Evolutionary conservation across 1,284 basidiomycete genomes (phyloP), one percentile per base, ranked within the genome.

Genomic region (Boletus hoseneyae): DNA sequence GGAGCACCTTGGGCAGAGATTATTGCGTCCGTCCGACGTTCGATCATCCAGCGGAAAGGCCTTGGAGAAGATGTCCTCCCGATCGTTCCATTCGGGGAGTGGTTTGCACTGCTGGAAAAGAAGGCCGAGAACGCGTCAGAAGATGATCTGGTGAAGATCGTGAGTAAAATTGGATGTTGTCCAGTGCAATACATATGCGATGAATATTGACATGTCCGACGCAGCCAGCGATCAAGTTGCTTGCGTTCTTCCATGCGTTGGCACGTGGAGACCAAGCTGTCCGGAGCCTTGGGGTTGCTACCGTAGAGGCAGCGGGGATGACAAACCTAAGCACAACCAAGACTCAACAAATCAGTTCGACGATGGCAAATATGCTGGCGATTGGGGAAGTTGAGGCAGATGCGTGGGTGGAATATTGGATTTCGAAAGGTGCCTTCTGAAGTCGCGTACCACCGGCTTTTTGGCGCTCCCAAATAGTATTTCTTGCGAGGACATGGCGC

Each of bases 171-270:
- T 3, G 5, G 8, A 11, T 12, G 29, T 30, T 12, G 2, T 13
- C 29, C 29, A 13, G 29, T 12, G 29, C 11, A 30, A 30, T 13
- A 5, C 29, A 7, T 30, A 10, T 30, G 12, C 5, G 29, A 21
- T 16, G 4, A n/a, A 23, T 15, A 8, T 32, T 48, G 8, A 45
- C 13, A 6, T 19, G 3, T 2, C 23, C 1, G 3, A 36, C 21
- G 10, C 25, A 66, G 64, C 64, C 66, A 10, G 66, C 50, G 0
- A 67, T 67, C 45, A 66, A 68, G 42, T 10, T 66, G 5, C 56
- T 68, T 19, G 57, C 58, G 18, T 67, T 57, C 35, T 57, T 66
- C 49, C 61, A 61, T 5, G 19, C 27, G 16, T 29, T 62, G 25
- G 39, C 57, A 2, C 48, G 25, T 0, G 52, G 48, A 2, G 64